Evolutionary conservation across 2,329 filamentous ascomycete species (phyloP), one percentile per base, ranked within the genome.

Genomic region (Teratosphaeria epicoccoides): DNA sequence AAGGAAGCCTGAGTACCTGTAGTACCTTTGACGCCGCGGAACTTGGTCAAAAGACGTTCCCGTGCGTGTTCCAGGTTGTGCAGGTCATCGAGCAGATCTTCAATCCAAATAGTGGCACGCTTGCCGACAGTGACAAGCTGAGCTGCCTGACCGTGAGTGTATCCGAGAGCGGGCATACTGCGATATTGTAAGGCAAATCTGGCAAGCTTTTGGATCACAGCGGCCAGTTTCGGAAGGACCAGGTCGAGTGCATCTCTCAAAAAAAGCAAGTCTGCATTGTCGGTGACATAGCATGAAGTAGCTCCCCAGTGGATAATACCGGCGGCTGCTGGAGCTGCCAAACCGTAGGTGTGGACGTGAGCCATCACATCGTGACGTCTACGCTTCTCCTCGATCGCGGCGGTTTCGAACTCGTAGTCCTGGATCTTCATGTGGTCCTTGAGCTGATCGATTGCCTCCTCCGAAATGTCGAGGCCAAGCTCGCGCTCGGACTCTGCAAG

Each of bases 401-500:
- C 73, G 46, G 70, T 65, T 43, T 66, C 66, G 55, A 77, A 76
- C 55, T 76, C 74, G 37, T 71, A 66, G 56, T 76, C 73, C 55
- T 71, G 64, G 45, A 76, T 73, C 17, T 65, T 62, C 52, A 71
- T 61, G 56, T 75, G 66, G 43, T 66, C 65, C 53, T 70, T 68
- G 68, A 77, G 71, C 63, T 76, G 71, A 51, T 65, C 55, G 50
- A 76, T 68, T 1, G 73, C 74, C 40, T 90, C 77, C n/a, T 80
- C 78, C 12, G 80, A 82, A 65, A 95, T 90, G 44, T 71, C 73
- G 46, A 95, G 79, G 2, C 88, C 88, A 2, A 95, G 78, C 68
- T 90, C 85, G 68, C 83, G 83, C 74, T 95, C 85, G 9, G 79
- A 76, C 74, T 95, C 84, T 23, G 89, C 89, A 10, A 95, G 84